These are phyloP conservation scores for Aphanomyces cochlioides DNA, from an alignment of 352 stramenopile genomes.

Conservation along the genomic window DNA sequence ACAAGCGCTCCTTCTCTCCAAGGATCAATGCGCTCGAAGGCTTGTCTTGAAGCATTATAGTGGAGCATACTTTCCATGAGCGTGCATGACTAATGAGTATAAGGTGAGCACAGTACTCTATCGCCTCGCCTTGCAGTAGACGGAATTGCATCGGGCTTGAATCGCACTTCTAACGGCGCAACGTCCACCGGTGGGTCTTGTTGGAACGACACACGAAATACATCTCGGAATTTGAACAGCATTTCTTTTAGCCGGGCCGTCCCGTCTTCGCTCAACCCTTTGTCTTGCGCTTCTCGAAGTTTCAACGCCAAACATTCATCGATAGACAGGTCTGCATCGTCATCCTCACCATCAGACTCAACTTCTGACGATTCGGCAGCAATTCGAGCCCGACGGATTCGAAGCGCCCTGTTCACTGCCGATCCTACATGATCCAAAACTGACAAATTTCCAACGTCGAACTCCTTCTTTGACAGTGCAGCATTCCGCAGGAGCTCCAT, in stretches of 20 bases:
- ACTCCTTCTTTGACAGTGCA: background rate
- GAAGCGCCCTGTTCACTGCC: background rate
- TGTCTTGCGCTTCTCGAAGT: background rate
- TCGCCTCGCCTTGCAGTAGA: background rate
- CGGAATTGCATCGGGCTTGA: background rate
- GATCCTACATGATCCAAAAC: background rate
- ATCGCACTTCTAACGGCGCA: background rate
- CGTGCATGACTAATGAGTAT: no score
- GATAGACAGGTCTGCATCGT: background rate
- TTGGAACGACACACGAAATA: background rate
- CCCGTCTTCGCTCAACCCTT: background rate
- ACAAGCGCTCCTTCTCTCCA: no score
- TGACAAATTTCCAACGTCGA: background rate
- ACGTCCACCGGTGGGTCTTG: background rate
- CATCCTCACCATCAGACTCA: background rate
- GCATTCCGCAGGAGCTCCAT: background rate
- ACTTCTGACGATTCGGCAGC: background rate
- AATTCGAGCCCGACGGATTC: background rate
- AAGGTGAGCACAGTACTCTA: background rate
- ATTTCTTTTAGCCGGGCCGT: background rate
- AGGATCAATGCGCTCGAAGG: no score
- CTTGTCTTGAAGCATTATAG: no score
- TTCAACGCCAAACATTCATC: background rate
- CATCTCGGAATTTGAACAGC: background rate
- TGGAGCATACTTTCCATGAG: no score